Percentiles rank a stretch among this genome's conserved stretches.
phyloP scores from a whole-genome alignment of 768 basidiomycete genomes.

The Phylloporus sp. region DNA sequence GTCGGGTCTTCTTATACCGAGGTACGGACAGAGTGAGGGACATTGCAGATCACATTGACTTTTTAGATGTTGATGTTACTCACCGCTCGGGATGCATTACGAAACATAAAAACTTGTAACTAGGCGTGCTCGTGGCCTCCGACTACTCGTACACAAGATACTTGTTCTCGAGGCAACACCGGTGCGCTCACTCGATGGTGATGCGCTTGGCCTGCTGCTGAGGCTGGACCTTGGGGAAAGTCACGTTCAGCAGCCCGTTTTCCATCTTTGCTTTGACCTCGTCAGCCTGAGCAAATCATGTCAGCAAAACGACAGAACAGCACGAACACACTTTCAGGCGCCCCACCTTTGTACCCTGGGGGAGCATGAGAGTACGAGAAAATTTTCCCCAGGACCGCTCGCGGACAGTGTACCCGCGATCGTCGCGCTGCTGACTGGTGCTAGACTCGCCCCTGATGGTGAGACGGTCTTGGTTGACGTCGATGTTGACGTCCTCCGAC shows the following conservation, averaged over 20 bases:
- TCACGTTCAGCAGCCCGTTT: conserved; percentile 46
- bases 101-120: too few species aligned
- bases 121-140: too few species aligned
- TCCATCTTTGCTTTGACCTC: conserved; percentile 45
- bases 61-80: background rate
- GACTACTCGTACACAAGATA: conserved; percentile 7
- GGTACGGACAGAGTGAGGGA: conserved; percentile 6
- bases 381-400: conserved; percentile 49
- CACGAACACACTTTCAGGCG: background rate
- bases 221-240: conserved; percentile 45
- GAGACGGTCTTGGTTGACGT: conserved; percentile 46
- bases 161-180: background rate
- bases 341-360: conserved; percentile 45
- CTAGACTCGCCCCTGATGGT: conserved; percentile 47
- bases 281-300: conserved; percentile 16
- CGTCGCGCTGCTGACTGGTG: conserved; percentile 30
- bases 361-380: conserved; percentile 43
- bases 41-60: background rate
- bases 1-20: background rate
- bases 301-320: background rate
- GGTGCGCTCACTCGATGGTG: conserved; percentile 19
- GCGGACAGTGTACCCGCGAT: conserved; percentile 32
- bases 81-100: too few species aligned
- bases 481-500: conserved; percentile 48
- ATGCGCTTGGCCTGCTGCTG: conserved; percentile 43